Evolutionary conservation across 2,329 filamentous ascomycete species (phyloP).

Genomic region (Colletotrichum truncatum): DNA sequence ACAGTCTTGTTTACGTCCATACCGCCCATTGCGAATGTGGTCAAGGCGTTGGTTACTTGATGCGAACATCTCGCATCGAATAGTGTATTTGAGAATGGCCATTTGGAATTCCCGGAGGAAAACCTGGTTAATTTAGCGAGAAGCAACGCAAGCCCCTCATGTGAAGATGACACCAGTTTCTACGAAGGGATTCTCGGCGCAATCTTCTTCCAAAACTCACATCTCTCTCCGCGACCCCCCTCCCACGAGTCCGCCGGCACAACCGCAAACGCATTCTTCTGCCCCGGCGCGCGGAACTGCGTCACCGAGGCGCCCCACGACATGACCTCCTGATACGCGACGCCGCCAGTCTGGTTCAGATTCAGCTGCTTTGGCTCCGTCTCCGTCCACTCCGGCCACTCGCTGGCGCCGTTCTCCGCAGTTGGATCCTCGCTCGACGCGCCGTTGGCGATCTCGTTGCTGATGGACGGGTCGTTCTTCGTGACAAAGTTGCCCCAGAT

Average conservation of each 20-base stretch:
- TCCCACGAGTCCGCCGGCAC: conserved; percentile 57
- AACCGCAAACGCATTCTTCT: conserved; percentile 47
- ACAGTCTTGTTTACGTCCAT: conserved; percentile 68
- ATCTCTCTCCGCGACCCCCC: conserved; percentile 53
- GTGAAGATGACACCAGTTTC: no score
- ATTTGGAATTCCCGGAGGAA: no score
- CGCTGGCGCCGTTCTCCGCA: conserved; percentile 36
- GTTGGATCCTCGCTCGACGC: conserved; percentile 37
- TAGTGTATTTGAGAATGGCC: no score
- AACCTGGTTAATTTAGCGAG: not conserved
- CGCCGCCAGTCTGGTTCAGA: conserved; percentile 56
- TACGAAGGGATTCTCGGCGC: conserved; percentile 17
- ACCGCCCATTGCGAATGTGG: conserved; percentile 57
- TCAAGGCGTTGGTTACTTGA: conserved; percentile 53
- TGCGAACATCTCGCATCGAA: no score
- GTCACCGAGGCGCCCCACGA: conserved; percentile 34
- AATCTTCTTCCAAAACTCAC: conserved; percentile 50
- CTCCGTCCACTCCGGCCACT: conserved; percentile 46
- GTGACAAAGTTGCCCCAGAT: conserved; percentile 59
- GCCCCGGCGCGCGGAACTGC: conserved; percentile 39
- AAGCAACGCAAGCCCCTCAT: not conserved
- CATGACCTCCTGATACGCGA: conserved; percentile 26
- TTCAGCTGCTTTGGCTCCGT: conserved; percentile 49
- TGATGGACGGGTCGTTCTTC: conserved; percentile 49
- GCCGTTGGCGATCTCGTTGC: conserved; percentile 37